These are phyloP conservation scores for Diversispora eburnea DNA, from an alignment of 192 early-diverging fungal species.

Conservation along the genomic window DNA sequence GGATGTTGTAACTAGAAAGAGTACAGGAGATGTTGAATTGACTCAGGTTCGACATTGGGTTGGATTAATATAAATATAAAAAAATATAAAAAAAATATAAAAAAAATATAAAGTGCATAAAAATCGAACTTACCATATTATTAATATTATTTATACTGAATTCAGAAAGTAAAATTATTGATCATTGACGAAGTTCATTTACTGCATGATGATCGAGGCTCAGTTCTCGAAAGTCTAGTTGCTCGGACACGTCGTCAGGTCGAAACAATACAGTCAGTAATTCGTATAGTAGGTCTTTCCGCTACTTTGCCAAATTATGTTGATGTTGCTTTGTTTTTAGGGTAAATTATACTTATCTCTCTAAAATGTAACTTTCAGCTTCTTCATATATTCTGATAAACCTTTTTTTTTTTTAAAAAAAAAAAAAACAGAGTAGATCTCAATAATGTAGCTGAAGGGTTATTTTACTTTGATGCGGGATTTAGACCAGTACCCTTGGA, in stretches of 20 bases:
- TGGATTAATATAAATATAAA: no score
- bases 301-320: slow-evolving; percentile 98
- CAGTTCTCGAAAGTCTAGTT: slow-evolving; percentile 95
- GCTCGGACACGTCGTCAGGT: slow-evolving; percentile 88
- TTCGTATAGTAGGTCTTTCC: slow-evolving; percentile 94
- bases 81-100: no score
- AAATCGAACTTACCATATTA: not conserved
- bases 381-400: not conserved
- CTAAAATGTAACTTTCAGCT: not conserved
- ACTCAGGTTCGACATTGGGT: slow-evolving; percentile 38
- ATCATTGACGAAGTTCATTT: slow-evolving; percentile 99
- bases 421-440: slow-evolving; percentile 7
- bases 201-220: slow-evolving; percentile 93
- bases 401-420: not conserved
- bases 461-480: slow-evolving; percentile 95
- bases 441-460: slow-evolving; percentile 45
- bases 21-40: slow-evolving; percentile 90
- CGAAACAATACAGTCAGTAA: slow-evolving; percentile 90
- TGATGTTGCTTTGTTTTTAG: slow-evolving; percentile 90
- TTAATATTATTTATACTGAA: not conserved
- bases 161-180: slow-evolving; percentile 83
- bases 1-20: slow-evolving; percentile 99
- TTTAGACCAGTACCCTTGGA: slow-evolving; percentile 95
- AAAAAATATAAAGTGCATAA: not conserved
- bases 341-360: slow-evolving; percentile 35